Base-by-base conservation (phyloP, 257 asterid genomes). In the Petrea volubilis region DNA sequence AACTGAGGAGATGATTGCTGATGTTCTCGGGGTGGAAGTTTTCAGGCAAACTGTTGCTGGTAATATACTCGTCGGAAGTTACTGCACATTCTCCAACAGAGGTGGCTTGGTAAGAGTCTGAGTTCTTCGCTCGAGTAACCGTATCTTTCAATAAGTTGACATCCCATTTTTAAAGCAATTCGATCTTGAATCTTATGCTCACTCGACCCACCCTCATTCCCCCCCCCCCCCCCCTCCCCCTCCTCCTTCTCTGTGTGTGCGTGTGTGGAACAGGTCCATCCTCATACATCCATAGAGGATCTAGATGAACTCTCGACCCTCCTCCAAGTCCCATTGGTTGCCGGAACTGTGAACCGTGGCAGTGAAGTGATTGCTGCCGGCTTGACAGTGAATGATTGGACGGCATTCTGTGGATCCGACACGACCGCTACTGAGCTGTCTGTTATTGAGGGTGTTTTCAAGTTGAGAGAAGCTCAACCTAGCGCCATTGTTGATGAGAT, bases 391-490 rank as follows among this genome's bases (percentile, higher is more conserved):
- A 93, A 93, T 60, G 97, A 93, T 80, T 93, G 97, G 97, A 85
- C 96, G 0, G 98, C 94, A 1, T 93, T 93, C 76, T 90, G 97
- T 50, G 98, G 97, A n/a, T 84, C 96, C 1, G 96, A 88, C 75
- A 93, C 98, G 3, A 93, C 98, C 66, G 98, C 97, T 38, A 90
- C 98, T 0, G 98, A 93, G 84, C 56, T 90, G 71, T 85, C 95
- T 5, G 96, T 93, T 8, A 79, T 90, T 10, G 96, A 90, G 81
- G 87, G 83, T 2, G 93, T 90, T 25, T 93, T 93, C 86, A 90
- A 90, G 88, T 67, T 90, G 79, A 85, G 96, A 73, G 96, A 87
- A 64, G 98, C 92, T 74, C 93, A 86, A 71, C 97, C 98, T 5
- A 80, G 90, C 74, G 86, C 92, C 7, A 80, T 90, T 52, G 97